Percentiles rank a stretch among this genome's conserved stretches.
Conservation (phyloP, 371 early-diverging fungal genomes). For the Chytridiales sp. region DNA sequence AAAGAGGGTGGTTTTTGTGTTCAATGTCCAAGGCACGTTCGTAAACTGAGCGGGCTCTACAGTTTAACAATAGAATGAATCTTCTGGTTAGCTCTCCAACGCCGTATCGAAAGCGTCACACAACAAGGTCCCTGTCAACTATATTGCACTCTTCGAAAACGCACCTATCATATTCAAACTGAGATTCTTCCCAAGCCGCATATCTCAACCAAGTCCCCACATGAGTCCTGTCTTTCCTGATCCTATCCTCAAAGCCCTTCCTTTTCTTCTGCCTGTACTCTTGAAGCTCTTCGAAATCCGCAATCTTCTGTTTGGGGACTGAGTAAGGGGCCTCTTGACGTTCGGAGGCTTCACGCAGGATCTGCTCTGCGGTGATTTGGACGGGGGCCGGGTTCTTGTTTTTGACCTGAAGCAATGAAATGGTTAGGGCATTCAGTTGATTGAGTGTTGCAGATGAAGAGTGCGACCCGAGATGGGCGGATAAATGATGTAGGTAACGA, state of each 20-base stretch:
- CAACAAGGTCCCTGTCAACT: not conserved
- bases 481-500: too few relatives aligned
- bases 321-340: conserved; percentile 73
- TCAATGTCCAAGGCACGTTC: conserved; percentile 93
- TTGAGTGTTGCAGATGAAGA: too few relatives aligned
- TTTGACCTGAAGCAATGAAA: conserved; percentile 86
- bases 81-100: not conserved
- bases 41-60: conserved; percentile 83
- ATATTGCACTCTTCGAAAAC: not conserved
- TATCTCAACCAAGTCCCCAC: conserved; percentile 93
- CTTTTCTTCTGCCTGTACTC: conserved; percentile 89
- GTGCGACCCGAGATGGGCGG: too few relatives aligned
- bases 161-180: conserved; percentile 73
- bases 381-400: conserved; percentile 96
- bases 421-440: too few relatives aligned
- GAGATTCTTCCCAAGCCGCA: conserved; percentile 93
- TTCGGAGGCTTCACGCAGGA: conserved; percentile 92
- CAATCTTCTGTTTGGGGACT: conserved; percentile 87
- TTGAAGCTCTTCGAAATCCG: conserved; percentile 87
- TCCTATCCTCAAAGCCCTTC: conserved; percentile 90
- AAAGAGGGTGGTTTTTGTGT: conserved; percentile 79
- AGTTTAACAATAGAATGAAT: not conserved
- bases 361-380: conserved; percentile 99
- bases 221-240: conserved; percentile 79
- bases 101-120: not conserved